Percentiles rank a stretch among this genome's conserved stretches.
These are phyloP conservation scores for Alectoria sarmentosa DNA, from an alignment of 495 filamentous ascomycete species.

Conservation along the genomic window DNA sequence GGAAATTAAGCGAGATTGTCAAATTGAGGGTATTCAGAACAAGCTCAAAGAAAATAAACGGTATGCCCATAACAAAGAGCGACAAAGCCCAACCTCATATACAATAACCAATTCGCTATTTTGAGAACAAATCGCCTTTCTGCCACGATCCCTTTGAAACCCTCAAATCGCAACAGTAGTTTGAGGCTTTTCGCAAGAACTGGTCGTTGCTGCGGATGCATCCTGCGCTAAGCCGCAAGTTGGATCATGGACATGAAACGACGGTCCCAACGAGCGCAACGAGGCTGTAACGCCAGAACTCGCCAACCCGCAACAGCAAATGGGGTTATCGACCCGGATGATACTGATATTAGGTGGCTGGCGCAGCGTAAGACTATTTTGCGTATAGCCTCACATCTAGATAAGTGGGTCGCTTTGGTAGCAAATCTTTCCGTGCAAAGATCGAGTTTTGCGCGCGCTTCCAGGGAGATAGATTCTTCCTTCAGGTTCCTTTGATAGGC, in stretches of 20 bases:
- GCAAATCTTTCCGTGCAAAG: background rate
- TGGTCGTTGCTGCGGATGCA: background rate
- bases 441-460: background rate
- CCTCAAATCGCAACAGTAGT: background rate
- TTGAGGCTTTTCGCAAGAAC: constrained; percentile 3
- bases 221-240: constrained; percentile 21
- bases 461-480: too few relatives aligned
- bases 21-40: constrained; percentile 1
- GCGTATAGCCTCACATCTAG: background rate
- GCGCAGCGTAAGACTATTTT: background rate
- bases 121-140: background rate
- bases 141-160: background rate
- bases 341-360: background rate
- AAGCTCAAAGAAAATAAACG: background rate
- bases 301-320: background rate
- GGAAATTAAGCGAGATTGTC: background rate
- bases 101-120: background rate
- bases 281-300: background rate
- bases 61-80: background rate
- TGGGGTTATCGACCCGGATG: background rate
- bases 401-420: background rate
- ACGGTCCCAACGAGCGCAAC: background rate
- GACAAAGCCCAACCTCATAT: background rate
- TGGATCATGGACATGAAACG: background rate
- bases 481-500: too few relatives aligned